phyloP scores from a whole-genome alignment of 371 early-diverging fungal genomes.

The Dichotomocladium elegans region DNA sequence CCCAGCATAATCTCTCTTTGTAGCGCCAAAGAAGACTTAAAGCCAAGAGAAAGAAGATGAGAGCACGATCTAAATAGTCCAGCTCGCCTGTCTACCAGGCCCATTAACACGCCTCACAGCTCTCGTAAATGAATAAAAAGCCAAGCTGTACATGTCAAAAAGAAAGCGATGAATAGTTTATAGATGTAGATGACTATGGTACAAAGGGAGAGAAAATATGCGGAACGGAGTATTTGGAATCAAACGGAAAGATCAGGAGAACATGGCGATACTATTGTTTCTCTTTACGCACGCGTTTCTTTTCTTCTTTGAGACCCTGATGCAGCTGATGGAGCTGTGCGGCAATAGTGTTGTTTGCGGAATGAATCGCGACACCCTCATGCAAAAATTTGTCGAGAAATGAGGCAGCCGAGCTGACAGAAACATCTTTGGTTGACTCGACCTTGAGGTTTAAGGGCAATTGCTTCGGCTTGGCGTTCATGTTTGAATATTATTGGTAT shows the following conservation, averaged over 20 bases:
- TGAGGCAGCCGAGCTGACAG: constrained; percentile 24
- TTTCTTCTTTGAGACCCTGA: constrained; percentile 44
- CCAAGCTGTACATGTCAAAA: background rate
- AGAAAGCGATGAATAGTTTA: background rate
- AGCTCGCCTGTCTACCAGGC: no score
- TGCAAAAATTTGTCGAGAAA: constrained; percentile 45
- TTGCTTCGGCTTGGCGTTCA: constrained; percentile 15
- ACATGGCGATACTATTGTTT: background rate
- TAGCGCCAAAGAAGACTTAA: constrained; percentile 38
- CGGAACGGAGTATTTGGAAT: background rate
- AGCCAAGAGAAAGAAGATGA: constrained; percentile 28
- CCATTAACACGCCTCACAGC: background rate
- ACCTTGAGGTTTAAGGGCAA: constrained; percentile 41
- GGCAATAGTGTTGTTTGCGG: constrained; percentile 47
- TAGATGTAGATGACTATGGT: background rate
- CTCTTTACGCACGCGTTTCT: constrained; percentile 20
- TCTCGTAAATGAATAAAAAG: background rate
- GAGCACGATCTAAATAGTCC: constrained; percentile 25
- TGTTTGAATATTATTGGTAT: no score
- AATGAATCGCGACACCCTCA: constrained; percentile 46
- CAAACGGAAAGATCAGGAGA: no score
- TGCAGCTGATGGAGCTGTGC: constrained; percentile 47
- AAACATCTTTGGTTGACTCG: constrained; percentile 22
- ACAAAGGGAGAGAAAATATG: background rate
- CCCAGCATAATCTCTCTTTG: no score